Evolutionary conservation across 768 basidiomycete species (phyloP), one percentile per base, ranked within the genome.

Genomic region (Leccinum disarticulatum): DNA sequence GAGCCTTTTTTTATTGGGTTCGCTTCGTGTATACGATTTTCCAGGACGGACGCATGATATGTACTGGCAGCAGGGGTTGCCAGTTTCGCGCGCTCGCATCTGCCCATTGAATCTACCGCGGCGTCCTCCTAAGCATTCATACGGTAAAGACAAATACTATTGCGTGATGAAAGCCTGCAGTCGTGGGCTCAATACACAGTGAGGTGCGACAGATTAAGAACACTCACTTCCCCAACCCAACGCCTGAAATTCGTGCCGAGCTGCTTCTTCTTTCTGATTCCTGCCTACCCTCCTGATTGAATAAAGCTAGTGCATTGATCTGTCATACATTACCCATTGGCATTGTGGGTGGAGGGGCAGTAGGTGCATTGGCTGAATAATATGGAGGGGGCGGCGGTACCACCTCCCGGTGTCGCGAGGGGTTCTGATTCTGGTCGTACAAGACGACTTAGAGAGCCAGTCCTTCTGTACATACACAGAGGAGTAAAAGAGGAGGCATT

Each of bases 241-340:
- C 3, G 73, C 59, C 15, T 67, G 65, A 73, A 78, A 85, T 50
- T 86, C 86, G 57, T 80, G 75, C 41, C 80, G 79, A 31, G 84
- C 86, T 22, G 87, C 87, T 61, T 84, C 81, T 72, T 87, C 51
- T 63, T 87, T 88, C 70, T 87, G 85, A 59, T 77, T 87, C 60
- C 81, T 83, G 19, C 82, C 87, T 4, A 53, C 62, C 0, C 85
- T 61, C 81, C 67, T 85, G 82, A 60, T 84, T 83, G 33, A 83
- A 75, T 31, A 80, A 71, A 5, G 82, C 79, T 56, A 86, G 61
- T 2, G 79, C 72, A 25, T 82, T 73, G 41, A 68, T 62, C 17
- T 59, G 77, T 27, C 13, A 53, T 47, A 10, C 11, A 8, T 66
- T 67, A 3, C 66, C 52, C 6, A 64, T 58, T 13, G 63, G 51